A percentile compares a stretch with the other conserved stretches of the same genome.
Conservation (phyloP, 306 rosid species). For the Vigna hirtella region DNA sequence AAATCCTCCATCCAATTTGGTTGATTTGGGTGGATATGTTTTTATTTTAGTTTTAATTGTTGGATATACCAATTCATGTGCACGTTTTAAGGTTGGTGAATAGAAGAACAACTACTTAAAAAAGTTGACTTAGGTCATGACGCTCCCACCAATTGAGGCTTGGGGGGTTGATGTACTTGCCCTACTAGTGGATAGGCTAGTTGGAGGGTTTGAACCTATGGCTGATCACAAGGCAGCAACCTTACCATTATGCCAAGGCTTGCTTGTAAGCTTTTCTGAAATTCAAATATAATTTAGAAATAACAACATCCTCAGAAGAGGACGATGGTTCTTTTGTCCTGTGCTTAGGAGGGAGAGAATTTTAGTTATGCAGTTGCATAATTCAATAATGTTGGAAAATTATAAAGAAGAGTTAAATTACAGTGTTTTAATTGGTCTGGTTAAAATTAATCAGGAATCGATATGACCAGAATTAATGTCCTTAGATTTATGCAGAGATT, state of each 20-base stretch:
- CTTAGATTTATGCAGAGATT: constrained; percentile 25
- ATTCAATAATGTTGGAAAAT: constrained; percentile 16
- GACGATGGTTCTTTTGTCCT: not conserved
- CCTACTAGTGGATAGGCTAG: not conserved
- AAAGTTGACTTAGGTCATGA: not conserved
- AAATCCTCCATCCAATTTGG: constrained; percentile 21
- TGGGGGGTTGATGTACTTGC: not conserved
- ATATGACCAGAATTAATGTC: not conserved
- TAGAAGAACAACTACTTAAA: constrained; percentile 8
- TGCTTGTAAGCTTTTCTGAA: not conserved
- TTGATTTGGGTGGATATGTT: constrained; percentile 17
- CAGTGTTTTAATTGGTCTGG: constrained; percentile 6
- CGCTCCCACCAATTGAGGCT: not conserved
- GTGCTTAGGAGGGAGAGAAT: constrained; percentile 28
- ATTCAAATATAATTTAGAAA: not conserved
- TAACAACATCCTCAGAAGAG: constrained; percentile 10
- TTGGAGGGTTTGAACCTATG: not conserved
- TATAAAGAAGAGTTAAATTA: constrained; percentile 17
- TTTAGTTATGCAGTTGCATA: constrained; percentile 21
- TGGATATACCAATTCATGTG: constrained; percentile 1
- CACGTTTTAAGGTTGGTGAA: not conserved
- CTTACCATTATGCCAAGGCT: not conserved
- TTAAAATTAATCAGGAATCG: constrained; percentile 19
- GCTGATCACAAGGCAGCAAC: not conserved
- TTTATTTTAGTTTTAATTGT: constrained; percentile 31